A percentile compares a stretch with the other conserved stretches of the same genome.
Conservation (phyloP, 768 basidiomycete species). For the Amanita muscaria region DNA sequence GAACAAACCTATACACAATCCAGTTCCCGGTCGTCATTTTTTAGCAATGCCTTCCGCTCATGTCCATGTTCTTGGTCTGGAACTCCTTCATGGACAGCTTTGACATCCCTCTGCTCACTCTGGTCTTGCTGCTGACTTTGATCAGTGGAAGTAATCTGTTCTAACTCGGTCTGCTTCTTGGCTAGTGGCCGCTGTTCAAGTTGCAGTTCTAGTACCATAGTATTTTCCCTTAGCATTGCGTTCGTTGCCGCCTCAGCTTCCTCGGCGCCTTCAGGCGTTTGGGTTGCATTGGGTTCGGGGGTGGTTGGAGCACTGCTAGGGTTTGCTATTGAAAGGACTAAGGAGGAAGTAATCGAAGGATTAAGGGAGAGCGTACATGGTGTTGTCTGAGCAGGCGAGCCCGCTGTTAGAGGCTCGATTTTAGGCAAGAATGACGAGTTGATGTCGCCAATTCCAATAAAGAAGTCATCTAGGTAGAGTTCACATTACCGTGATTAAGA, state of each 20-base stretch:
- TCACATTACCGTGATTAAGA: background rate
- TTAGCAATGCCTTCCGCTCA: conserved; percentile 66
- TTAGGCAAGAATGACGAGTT: conserved; percentile 92
- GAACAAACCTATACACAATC: conserved; percentile 60
- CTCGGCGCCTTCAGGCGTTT: conserved; percentile 30
- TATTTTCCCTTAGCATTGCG: conserved; percentile 60
- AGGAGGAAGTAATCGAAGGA: too few species aligned
- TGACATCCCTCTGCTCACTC: too few species aligned
- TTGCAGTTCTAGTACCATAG: conserved; percentile 72
- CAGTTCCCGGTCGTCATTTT: conserved; percentile 82
- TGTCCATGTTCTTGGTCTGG: conserved; percentile 6
- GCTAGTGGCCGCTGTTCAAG: conserved; percentile 81
- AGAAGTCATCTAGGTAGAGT: conserved; percentile 76
- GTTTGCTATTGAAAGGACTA: too few species aligned
- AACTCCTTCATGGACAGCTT: conserved; percentile 11
- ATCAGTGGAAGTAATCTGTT: conserved; percentile 33
- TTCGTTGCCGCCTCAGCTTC: conserved; percentile 36
- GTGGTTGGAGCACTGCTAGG: conserved; percentile 9
- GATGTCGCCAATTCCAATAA: conserved; percentile 96
- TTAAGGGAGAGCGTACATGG: conserved; percentile 6
- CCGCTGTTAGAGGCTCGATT: conserved; percentile 42
- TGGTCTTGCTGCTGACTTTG: conserved; percentile 1
- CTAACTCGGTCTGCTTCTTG: conserved; percentile 63
- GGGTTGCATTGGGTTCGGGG: conserved; percentile 18
- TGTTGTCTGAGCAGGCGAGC: conserved; percentile 21